These are phyloP conservation scores for Gossypium lobatum DNA, from an alignment of 441 rosid genomes.

Conservation along the genomic window DNA sequence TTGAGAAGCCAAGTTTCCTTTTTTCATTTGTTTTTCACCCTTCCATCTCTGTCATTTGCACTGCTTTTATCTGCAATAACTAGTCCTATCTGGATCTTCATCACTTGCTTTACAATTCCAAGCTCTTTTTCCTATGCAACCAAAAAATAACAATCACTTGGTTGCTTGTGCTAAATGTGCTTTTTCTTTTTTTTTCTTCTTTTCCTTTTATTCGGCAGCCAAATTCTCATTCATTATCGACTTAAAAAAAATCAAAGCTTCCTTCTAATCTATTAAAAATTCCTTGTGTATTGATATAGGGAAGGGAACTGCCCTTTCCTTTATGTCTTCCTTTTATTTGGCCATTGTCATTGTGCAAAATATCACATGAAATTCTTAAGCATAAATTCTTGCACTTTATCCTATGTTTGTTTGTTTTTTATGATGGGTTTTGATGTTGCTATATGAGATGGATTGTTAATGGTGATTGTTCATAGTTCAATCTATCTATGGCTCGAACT, in stretches of 20 bases:
- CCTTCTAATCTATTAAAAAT: background rate
- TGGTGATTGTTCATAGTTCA: slow-evolving; percentile 20
- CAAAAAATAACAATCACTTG: too few species aligned
- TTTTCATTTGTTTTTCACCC: slow-evolving; percentile 27
- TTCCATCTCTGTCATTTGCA: background rate
- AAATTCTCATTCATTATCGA: slow-evolving; percentile 33
- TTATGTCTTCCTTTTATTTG: slow-evolving; percentile 27
- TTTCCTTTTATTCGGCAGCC: slow-evolving; percentile 21
- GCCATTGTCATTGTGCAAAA: slow-evolving; percentile 15
- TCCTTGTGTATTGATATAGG: slow-evolving; percentile 23
- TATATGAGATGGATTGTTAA: slow-evolving; percentile 14
- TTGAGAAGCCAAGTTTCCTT: slow-evolving; percentile 73
- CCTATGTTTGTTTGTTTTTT: slow-evolving; percentile 15
- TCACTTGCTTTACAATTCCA: slow-evolving; percentile 43
- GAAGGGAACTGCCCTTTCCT: slow-evolving; percentile 29
- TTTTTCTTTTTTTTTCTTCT: too few species aligned
- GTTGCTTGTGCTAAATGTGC: too few species aligned
- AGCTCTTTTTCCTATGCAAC: slow-evolving; percentile 39
- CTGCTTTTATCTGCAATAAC: slow-evolving; percentile 29
- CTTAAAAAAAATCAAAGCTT: slow-evolving; percentile 3
- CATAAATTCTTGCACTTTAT: slow-evolving; percentile 36
- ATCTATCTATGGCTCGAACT: slow-evolving; percentile 15
- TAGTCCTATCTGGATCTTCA: slow-evolving; percentile 15
- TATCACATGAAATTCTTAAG: slow-evolving; percentile 58
- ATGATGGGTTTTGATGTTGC: slow-evolving; percentile 20